Conservation (phyloP, 768 basidiomycete species). For the Lactarius pseudohatsudake region DNA sequence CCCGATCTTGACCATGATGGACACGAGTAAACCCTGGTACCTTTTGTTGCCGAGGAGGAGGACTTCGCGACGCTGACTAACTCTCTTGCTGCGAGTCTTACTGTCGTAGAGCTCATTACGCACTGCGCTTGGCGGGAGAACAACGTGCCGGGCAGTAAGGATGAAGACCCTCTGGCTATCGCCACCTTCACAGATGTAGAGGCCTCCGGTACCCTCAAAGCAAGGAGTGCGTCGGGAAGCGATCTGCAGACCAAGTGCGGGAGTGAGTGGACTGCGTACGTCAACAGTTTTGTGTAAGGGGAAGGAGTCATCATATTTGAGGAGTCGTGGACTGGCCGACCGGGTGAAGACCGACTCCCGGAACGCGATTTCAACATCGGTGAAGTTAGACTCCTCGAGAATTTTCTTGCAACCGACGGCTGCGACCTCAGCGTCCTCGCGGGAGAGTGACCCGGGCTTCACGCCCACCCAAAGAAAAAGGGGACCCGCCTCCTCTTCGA, state of each 20-base stretch:
- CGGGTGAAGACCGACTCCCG: slow-evolving; percentile 33
- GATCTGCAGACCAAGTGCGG: slow-evolving; percentile 40
- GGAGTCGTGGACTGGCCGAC: slow-evolving; percentile 34
- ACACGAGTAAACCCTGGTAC: not conserved
- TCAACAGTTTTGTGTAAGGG: slow-evolving; percentile 7
- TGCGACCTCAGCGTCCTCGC: slow-evolving; percentile 33
- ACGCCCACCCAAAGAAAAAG: slow-evolving; percentile 39
- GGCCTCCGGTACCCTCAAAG: slow-evolving; percentile 40
- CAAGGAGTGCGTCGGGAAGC: slow-evolving; percentile 36
- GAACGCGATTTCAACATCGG: slow-evolving; percentile 39
- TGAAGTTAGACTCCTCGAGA: slow-evolving; percentile 34
- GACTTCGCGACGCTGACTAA: not conserved
- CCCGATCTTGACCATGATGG: not conserved
- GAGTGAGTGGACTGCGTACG: slow-evolving; percentile 38
- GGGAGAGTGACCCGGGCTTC: slow-evolving; percentile 30
- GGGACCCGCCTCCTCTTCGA: slow-evolving; percentile 29
- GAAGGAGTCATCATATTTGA: slow-evolving; percentile 29
- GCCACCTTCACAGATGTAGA: slow-evolving; percentile 35
- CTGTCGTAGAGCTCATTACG: slow-evolving; percentile 14
- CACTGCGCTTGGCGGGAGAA: slow-evolving; percentile 34
- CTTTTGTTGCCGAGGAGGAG: not conserved
- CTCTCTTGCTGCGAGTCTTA: not conserved
- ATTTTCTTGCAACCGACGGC: slow-evolving; percentile 34
- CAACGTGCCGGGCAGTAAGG: slow-evolving; percentile 41
- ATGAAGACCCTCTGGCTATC: slow-evolving; percentile 32